A percentile compares a stretch with the other conserved stretches of the same genome.
These are phyloP conservation scores for Cyberlindnera galapagoensis DNA, from an alignment of 805 yeast species.

Conservation along the genomic window DNA sequence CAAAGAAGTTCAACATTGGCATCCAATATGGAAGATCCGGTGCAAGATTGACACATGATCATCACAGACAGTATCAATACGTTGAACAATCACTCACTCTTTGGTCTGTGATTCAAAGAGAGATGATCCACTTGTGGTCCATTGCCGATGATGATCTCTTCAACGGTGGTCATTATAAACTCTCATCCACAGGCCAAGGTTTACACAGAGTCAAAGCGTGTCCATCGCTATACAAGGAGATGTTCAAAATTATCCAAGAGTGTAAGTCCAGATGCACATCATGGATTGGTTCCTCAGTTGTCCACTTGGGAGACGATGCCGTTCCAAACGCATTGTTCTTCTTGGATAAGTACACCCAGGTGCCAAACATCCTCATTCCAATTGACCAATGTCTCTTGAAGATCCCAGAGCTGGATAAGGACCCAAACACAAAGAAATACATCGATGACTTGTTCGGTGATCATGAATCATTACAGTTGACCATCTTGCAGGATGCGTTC, in stretches of 20 bases:
- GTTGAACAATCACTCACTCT: slow-evolving; percentile 67
- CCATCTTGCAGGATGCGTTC: slow-evolving; percentile 34
- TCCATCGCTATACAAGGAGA: slow-evolving; percentile 60
- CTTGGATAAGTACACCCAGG: slow-evolving; percentile 73
- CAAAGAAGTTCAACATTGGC: slow-evolving; percentile 43
- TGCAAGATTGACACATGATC: slow-evolving; percentile 68
- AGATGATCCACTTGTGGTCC: slow-evolving; percentile 73
- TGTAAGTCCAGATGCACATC: slow-evolving; percentile 55
- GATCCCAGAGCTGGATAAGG: slow-evolving; percentile 47
- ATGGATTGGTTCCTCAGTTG: slow-evolving; percentile 79
- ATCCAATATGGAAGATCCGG: slow-evolving; percentile 63
- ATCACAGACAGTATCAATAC: slow-evolving; percentile 64
- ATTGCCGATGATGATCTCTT: slow-evolving; percentile 69
- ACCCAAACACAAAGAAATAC: slow-evolving; percentile 42
- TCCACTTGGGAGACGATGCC: slow-evolving; percentile 77
- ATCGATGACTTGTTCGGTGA: slow-evolving; percentile 54
- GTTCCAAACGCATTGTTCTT: slow-evolving; percentile 80
- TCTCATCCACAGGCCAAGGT: slow-evolving; percentile 77
- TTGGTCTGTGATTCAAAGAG: slow-evolving; percentile 75
- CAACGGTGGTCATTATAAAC: slow-evolving; percentile 45
- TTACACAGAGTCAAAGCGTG: slow-evolving; percentile 70
- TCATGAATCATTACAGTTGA: slow-evolving; percentile 44
- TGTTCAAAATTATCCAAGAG: slow-evolving; percentile 62
- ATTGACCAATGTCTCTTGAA: slow-evolving; percentile 52
- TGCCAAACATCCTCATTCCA: slow-evolving; percentile 71